These are phyloP conservation scores for Hygrophila difformis DNA, from an alignment of 257 asterid species.

Conservation along the genomic window DNA sequence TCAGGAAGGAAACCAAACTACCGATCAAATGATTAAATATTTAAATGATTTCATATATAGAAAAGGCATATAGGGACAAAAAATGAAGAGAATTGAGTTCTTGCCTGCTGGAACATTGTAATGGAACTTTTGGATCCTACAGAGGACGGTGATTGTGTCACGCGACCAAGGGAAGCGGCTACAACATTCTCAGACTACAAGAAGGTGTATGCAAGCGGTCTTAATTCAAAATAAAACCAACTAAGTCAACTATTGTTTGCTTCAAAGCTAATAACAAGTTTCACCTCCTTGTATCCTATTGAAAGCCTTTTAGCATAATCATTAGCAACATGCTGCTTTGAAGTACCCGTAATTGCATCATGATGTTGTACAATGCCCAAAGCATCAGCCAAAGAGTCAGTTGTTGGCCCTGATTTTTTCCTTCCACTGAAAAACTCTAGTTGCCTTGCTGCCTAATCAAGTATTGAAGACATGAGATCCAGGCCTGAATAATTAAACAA, in stretches of 20 bases:
- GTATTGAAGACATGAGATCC: no score
- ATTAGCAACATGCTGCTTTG: conserved; percentile 86
- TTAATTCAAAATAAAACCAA: no score
- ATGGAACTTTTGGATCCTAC: conserved; percentile 37
- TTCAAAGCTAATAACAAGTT: conserved; percentile 3
- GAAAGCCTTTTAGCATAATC: conserved; percentile 92
- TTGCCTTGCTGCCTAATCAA: conserved; percentile 94
- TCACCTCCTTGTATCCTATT: conserved; percentile 86
- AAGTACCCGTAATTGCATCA: conserved; percentile 32
- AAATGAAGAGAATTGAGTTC: conserved; percentile 5
- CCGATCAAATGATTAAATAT: no score
- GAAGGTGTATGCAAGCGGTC: no score
- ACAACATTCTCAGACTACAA: conserved; percentile 71
- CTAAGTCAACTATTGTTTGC: not conserved
- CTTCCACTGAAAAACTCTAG: conserved; percentile 71
- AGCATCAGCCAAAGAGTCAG: conserved; percentile 74
- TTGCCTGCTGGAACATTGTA: conserved; percentile 65
- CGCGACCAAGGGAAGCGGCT: conserved; percentile 65
- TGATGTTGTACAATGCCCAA: conserved; percentile 6
- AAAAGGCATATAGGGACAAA: not conserved
- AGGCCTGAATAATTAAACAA: not conserved
- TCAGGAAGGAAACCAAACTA: not conserved
- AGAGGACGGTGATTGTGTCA: conserved; percentile 43
- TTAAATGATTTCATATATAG: no score
- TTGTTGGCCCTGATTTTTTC: conserved; percentile 54